phyloP scores from a whole-genome alignment of 306 rosid genomes.

The Inga oerstediana region DNA sequence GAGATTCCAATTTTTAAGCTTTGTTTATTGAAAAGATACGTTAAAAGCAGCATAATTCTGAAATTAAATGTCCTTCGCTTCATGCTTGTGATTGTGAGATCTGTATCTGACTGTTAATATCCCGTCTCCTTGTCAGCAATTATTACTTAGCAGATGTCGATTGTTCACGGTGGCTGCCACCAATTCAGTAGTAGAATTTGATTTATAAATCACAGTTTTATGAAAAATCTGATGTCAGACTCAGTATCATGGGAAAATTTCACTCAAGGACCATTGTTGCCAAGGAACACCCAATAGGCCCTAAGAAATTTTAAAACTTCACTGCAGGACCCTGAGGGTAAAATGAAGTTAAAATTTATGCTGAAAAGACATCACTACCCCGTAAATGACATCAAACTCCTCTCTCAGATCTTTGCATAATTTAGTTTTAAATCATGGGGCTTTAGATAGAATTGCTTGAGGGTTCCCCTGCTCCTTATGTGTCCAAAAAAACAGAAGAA shows the following conservation, averaged over 20 bases:
- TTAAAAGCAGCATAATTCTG: not conserved
- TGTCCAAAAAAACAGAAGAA: too few species aligned
- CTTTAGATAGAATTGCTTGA: too few species aligned
- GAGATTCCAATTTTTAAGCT: not conserved
- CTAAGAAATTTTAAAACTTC: too few species aligned
- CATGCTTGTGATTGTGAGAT: not conserved
- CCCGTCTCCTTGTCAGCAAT: not conserved
- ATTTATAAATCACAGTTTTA: not conserved
- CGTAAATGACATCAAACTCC: too few species aligned
- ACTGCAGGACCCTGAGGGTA: too few species aligned
- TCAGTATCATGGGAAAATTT: not conserved
- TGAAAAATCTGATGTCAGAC: not conserved
- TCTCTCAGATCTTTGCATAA: too few species aligned
- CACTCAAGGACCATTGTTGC: too few species aligned
- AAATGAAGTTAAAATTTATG: too few species aligned
- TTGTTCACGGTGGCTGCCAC: not conserved
- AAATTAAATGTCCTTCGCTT: not conserved
- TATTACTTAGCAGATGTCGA: not conserved
- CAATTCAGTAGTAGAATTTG: not conserved
- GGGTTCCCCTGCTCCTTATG: too few species aligned
- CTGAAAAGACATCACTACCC: too few species aligned
- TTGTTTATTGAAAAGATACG: slow-evolving; percentile 6
- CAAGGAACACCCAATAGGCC: too few species aligned
- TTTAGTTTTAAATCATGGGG: too few species aligned
- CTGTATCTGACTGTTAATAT: not conserved